These are phyloP conservation scores for Alternaria infectoria DNA, from an alignment of 2,329 filamentous ascomycete species.

Conservation along the genomic window DNA sequence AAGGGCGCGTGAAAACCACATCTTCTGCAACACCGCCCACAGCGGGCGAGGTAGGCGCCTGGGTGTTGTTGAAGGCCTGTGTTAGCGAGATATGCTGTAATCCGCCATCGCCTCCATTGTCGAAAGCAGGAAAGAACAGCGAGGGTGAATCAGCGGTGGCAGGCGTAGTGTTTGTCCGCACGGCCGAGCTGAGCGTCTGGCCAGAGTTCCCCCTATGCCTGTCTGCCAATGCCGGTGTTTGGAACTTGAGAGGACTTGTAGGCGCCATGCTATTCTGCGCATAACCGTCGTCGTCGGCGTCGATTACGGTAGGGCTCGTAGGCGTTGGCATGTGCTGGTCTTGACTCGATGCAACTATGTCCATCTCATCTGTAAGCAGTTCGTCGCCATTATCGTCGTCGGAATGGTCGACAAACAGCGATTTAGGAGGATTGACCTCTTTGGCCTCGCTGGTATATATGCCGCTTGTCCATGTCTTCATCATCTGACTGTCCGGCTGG, in stretches of 20 bases:
- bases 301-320: constrained; percentile 40
- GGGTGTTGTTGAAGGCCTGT: constrained; percentile 55
- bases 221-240: constrained; percentile 52
- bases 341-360: constrained; percentile 36
- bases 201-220: constrained; percentile 50
- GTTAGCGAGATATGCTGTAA: constrained; percentile 50
- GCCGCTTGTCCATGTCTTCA: constrained; percentile 48
- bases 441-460: constrained; percentile 19
- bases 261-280: constrained; percentile 21
- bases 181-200: constrained; percentile 50
- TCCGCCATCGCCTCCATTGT: constrained; percentile 26
- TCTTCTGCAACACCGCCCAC: constrained; percentile 50
- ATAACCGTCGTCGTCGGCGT: constrained; percentile 33
- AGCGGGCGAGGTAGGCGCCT: constrained; percentile 53
- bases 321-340: constrained; percentile 27
- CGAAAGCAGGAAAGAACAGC: constrained; percentile 40
- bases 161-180: constrained; percentile 50
- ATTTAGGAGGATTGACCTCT: constrained; percentile 17
- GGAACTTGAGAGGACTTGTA: constrained; percentile 46
- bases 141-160: constrained; percentile 47
- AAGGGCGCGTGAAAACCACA: constrained; percentile 53
- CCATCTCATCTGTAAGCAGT: constrained; percentile 26
- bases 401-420: constrained; percentile 27
- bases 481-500: constrained; percentile 56
- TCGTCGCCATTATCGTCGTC: constrained; percentile 20